Evolutionary conservation across 257 asterid species (phyloP).

Genomic region (Petunia axillaris): DNA sequence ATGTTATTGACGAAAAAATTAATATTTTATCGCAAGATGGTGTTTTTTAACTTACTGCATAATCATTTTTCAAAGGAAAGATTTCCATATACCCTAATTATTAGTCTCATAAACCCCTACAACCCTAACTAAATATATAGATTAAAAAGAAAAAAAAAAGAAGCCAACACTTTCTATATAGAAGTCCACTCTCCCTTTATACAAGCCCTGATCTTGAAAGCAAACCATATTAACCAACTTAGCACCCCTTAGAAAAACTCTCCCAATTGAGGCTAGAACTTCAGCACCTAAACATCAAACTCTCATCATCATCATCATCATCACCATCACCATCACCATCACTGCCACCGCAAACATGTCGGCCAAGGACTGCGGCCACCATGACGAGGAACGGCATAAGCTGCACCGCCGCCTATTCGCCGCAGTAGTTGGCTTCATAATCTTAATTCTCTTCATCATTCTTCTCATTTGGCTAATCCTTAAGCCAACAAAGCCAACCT

Average conservation of each 20-base stretch:
- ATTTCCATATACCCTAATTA: background rate
- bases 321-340: background rate
- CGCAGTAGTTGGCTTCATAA: constrained; percentile 26
- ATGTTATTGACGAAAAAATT: too few species aligned
- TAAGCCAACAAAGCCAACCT: constrained; percentile 61
- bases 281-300: background rate
- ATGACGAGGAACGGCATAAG: constrained; percentile 37
- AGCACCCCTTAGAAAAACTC: background rate
- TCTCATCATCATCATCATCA: background rate
- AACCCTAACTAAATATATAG: background rate
- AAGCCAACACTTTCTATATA: background rate
- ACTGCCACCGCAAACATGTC: constrained; percentile 37
- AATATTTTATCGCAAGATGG: background rate
- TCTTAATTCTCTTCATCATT: constrained; percentile 47
- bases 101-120: background rate
- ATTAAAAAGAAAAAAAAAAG: background rate
- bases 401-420: constrained; percentile 43
- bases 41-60: background rate
- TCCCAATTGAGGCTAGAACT: background rate
- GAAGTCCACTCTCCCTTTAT: background rate
- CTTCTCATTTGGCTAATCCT: constrained; percentile 55
- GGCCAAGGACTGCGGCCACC: constrained; percentile 55
- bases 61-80: background rate
- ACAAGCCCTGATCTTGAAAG: background rate
- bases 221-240: background rate